Evolutionary conservation across 2,329 filamentous ascomycete genomes (phyloP), one percentile per base, ranked within the genome.

Genomic region (Cadophora malorum): DNA sequence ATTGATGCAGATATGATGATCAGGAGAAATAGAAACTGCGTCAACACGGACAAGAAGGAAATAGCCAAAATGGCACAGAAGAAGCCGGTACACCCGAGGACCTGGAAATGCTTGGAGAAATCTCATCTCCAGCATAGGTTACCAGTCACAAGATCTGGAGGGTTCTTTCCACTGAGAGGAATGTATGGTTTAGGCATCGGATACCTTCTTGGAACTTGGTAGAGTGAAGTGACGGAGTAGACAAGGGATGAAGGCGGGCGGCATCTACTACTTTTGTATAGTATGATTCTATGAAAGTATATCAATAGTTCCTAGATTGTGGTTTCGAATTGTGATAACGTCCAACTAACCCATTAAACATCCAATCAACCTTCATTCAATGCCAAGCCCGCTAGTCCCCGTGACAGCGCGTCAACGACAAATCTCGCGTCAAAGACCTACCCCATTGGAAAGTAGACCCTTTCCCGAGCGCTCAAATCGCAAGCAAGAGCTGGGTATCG

Each of bases 1-100:
- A 75, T 70, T 75, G 69, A 75, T 64, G 38, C 5, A 21, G 1
- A 12, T 9, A 10, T 25, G 19, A 12, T 7, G 14, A 31, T 14
- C 8, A 10, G 55, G 19, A 5, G 28, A 28, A 28, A 61, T 41
- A 21, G 25, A n/a, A 16, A 21, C n/a, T n/a, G 4, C 5, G 45
- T 21, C 41, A 62, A 62, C 3, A 4, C 33, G 10, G 41, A 50
- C 41, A 14, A 49, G 50, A 16, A 19, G 41, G 16, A 16, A 45
- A 5, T 9, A 14, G 9, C 45, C 23, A 35, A 19, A n/a, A n/a
- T 31, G 21, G 23, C 23, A 35, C 41, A n/a, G 25, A 10, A 49
- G 21, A 3, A 16, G 9, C 41, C 23, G 12, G 28, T 5, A 14
- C 1, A 49, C 33, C 41, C 16, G 41, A 16, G 41, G 16, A 16